These are phyloP conservation scores for Ceratobasidium sp. DNA, from an alignment of 1,284 basidiomycete species.

Conservation along the genomic window DNA sequence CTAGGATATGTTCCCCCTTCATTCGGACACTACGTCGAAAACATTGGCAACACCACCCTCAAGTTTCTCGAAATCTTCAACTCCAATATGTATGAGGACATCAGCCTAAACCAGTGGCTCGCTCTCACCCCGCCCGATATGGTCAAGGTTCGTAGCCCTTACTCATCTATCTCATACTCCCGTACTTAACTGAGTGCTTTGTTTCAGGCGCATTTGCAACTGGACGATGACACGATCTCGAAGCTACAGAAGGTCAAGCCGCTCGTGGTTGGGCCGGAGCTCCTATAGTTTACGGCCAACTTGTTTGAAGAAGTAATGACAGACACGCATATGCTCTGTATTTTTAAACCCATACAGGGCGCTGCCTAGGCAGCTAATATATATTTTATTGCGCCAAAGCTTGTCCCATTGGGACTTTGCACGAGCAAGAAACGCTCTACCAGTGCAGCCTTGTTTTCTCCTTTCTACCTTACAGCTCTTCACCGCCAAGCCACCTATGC, in stretches of 20 bases:
- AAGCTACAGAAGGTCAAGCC: conserved; percentile 65
- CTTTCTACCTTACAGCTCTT: no score
- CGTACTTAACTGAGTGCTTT: background rate
- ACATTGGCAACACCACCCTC: no score
- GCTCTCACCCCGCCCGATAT: conserved; percentile 70
- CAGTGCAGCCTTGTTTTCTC: no score
- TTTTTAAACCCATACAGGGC: no score
- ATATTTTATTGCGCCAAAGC: no score
- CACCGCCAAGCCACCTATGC: conserved; percentile 53
- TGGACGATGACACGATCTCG: conserved; percentile 64
- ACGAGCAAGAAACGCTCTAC: no score
- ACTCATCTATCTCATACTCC: no score
- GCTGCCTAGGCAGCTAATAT: no score
- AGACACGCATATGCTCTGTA: no score
- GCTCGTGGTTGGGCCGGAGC: conserved; percentile 58
- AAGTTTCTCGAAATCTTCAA: conserved; percentile 78
- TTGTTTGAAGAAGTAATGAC: background rate
- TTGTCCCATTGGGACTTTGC: no score
- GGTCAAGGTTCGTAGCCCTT: conserved; percentile 57
- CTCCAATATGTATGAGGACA: conserved; percentile 64
- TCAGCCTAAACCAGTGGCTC: conserved; percentile 71
- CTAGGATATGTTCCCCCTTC: conserved; percentile 68
- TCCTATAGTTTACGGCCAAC: background rate
- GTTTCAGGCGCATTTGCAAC: conserved; percentile 61
- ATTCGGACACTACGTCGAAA: conserved; percentile 69